These are phyloP conservation scores for Lactifluus echinatus DNA, from an alignment of 768 basidiomycete genomes.

Conservation along the genomic window DNA sequence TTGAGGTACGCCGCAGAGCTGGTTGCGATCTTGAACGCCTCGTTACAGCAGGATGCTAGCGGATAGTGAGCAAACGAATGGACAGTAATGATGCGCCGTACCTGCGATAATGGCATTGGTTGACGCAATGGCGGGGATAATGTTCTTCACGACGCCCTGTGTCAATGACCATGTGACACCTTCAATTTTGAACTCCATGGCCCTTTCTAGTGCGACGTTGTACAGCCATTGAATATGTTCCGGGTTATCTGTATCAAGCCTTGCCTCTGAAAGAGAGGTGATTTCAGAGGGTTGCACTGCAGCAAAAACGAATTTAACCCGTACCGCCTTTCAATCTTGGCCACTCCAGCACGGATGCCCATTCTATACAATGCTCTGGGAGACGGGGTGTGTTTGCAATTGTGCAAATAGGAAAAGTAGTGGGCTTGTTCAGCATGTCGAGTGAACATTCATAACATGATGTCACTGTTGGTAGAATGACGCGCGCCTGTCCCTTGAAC, in stretches of 20 bases:
- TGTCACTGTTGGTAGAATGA: constrained; percentile 89
- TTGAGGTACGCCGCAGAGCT: constrained; percentile 89
- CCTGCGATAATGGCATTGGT: constrained; percentile 98
- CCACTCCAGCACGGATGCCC: constrained; percentile 99
- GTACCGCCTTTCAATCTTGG: constrained; percentile 84
- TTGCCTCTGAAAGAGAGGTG: constrained; percentile 65
- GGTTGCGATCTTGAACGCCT: constrained; percentile 98
- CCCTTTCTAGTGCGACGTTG: constrained; percentile 68
- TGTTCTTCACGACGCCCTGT: constrained; percentile 98
- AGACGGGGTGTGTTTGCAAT: constrained; percentile 98
- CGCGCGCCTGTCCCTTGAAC: constrained; percentile 96
- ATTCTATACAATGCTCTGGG: constrained; percentile 98
- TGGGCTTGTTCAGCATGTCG: constrained; percentile 97
- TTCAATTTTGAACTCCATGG: constrained; percentile 92
- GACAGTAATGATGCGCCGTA: constrained; percentile 26
- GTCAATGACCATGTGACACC: constrained; percentile 97
- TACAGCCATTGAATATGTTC: constrained; percentile 96
- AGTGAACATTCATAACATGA: constrained; percentile 98
- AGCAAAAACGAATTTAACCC: constrained; percentile 15
- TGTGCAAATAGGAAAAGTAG: constrained; percentile 95
- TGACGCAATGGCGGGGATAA: constrained; percentile 97
- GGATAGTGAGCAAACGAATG: not conserved
- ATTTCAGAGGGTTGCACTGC: not conserved
- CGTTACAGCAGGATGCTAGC: constrained; percentile 92
- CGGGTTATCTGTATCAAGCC: constrained; percentile 94